A percentile compares a stretch with the other conserved stretches of the same genome.
Conservation (phyloP, 2,329 filamentous ascomycete species). For the Sphaerulina vaccinii region DNA sequence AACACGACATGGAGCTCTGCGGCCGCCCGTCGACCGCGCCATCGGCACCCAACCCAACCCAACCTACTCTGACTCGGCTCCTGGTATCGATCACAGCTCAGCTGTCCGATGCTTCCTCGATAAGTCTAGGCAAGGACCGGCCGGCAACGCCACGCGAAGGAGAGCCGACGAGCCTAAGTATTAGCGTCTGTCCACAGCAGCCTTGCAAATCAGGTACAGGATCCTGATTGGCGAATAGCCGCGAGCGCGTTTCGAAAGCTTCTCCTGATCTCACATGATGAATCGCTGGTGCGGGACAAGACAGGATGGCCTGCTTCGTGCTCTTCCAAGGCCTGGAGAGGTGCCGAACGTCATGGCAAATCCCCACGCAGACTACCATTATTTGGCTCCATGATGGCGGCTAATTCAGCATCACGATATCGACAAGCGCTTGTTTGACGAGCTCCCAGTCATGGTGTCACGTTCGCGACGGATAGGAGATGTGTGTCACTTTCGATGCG, state of each 20-base stretch:
- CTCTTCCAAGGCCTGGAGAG: not conserved
- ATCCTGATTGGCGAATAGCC: slow-evolving; percentile 16
- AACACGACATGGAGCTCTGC: slow-evolving; percentile 8
- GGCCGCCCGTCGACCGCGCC: slow-evolving; percentile 5
- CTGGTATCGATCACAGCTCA: not conserved
- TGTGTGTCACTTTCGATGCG: too few relatives aligned
- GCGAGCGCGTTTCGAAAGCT: slow-evolving; percentile 10
- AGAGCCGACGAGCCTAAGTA: slow-evolving; percentile 19
- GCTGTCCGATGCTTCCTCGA: not conserved
- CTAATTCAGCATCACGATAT: too few relatives aligned
- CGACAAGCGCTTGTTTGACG: too few relatives aligned
- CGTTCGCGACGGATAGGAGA: too few relatives aligned
- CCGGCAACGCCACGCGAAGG: slow-evolving; percentile 10
- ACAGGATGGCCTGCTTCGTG: not conserved
- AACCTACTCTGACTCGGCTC: slow-evolving; percentile 13
- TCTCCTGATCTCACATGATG: slow-evolving; percentile 15
- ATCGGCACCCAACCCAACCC: slow-evolving; percentile 11
- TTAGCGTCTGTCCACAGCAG: slow-evolving; percentile 5
- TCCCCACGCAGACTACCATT: not conserved
- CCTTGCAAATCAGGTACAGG: slow-evolving; percentile 12
- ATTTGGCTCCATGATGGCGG: too few relatives aligned
- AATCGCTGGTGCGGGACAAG: slow-evolving; percentile 4
- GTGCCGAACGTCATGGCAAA: not conserved
- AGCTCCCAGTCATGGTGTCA: not conserved
- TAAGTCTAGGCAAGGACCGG: slow-evolving; percentile 3